These are phyloP conservation scores for Microthyrium microscopicum DNA, from an alignment of 2,329 filamentous ascomycete genomes.

Conservation along the genomic window DNA sequence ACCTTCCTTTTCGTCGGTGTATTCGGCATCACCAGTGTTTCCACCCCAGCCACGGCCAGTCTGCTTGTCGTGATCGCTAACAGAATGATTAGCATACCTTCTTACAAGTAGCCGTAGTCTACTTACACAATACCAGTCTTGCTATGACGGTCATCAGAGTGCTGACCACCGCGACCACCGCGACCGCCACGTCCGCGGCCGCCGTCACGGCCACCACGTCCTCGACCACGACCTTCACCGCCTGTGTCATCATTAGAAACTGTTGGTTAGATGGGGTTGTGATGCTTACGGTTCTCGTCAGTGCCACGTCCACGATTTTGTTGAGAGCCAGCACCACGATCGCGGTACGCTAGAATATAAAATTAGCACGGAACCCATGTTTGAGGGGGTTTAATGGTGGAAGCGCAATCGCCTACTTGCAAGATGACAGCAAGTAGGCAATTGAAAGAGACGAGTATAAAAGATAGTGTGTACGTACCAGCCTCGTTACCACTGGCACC, in stretches of 20 bases:
- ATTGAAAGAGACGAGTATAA: not conserved
- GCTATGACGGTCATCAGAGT: slow-evolving; percentile 48
- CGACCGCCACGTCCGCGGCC: slow-evolving; percentile 24
- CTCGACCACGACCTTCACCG: slow-evolving; percentile 29
- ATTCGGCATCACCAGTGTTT: slow-evolving; percentile 64
- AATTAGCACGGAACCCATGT: slow-evolving; percentile 2
- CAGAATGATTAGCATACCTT: slow-evolving; percentile 10
- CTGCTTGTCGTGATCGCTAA: slow-evolving; percentile 69
- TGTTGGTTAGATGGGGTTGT: slow-evolving; percentile 14
- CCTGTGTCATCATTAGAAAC: slow-evolving; percentile 1
- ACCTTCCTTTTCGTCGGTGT: slow-evolving; percentile 80
- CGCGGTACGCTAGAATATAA: slow-evolving; percentile 57
- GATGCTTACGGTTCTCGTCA: slow-evolving; percentile 40
- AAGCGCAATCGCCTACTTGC: not conserved
- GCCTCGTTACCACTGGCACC: slow-evolving; percentile 63
- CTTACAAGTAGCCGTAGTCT: not conserved
- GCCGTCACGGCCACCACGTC: slow-evolving; percentile 37
- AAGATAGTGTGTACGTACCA: slow-evolving; percentile 47
- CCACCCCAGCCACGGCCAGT: slow-evolving; percentile 80
- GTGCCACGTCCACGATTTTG: slow-evolving; percentile 70
- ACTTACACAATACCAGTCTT: slow-evolving; percentile 43
- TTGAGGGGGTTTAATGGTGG: not conserved
- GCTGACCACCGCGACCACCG: slow-evolving; percentile 14
- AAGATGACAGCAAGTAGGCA: not conserved
- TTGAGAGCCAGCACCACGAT: slow-evolving; percentile 63